Conservation (phyloP, 371 early-diverging fungal species). For the Syncephalastrum contaminatum region DNA sequence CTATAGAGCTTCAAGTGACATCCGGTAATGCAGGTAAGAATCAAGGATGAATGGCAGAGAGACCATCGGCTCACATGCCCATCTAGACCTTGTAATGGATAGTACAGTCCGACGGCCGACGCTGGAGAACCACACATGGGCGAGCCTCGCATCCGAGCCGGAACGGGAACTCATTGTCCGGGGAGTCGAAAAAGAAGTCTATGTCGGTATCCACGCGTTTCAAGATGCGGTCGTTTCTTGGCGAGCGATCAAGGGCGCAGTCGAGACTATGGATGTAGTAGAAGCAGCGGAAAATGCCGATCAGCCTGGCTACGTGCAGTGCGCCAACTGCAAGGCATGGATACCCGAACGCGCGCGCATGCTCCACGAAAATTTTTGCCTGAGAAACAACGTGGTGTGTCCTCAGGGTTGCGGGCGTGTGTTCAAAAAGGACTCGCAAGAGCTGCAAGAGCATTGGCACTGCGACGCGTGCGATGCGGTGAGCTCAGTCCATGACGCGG, state of each 20-base stretch:
- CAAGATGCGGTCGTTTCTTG: conserved; percentile 21
- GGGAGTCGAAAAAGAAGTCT: conserved; percentile 9
- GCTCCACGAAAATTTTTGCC: conserved; percentile 78
- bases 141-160: conserved; percentile 27
- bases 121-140: conserved; percentile 37
- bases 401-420: conserved; percentile 61
- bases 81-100: conserved; percentile 36
- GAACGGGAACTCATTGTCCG: conserved; percentile 20
- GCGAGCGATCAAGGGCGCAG: conserved; percentile 12
- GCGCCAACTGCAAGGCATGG: conserved; percentile 72
- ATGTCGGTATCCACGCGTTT: conserved; percentile 49
- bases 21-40: conserved; percentile 40
- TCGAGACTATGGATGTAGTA: conserved; percentile 4
- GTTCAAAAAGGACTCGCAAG: conserved; percentile 63
- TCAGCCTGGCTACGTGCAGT: conserved; percentile 49
- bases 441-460: conserved; percentile 78
- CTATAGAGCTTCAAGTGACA: conserved; percentile 20
- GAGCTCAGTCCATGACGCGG: conserved; percentile 45
- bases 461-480: conserved; percentile 68
- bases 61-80: not conserved
- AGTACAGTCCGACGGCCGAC: conserved; percentile 25
- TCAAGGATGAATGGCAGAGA: not conserved
- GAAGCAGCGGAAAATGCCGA: conserved; percentile 24
- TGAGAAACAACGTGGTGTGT: conserved; percentile 76
- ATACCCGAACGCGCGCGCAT: conserved; percentile 58